These are phyloP conservation scores for Solanum aculeatissimum DNA, from an alignment of 305 asterid genomes.

Conservation along the genomic window DNA sequence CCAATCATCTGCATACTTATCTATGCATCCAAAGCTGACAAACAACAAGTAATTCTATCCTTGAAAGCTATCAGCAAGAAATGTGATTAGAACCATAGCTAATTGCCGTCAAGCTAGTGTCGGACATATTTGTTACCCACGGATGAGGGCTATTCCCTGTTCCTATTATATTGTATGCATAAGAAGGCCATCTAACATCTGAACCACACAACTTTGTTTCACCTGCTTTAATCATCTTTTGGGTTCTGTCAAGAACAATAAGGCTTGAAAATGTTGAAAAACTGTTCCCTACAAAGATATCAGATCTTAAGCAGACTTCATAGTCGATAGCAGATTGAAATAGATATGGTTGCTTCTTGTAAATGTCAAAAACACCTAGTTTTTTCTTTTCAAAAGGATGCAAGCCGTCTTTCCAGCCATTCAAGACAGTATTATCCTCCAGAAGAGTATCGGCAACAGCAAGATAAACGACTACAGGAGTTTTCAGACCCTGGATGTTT, in stretches of 20 bases:
- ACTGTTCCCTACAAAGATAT: conserved; percentile 82
- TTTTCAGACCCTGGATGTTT: conserved; percentile 38
- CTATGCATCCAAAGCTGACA: not conserved
- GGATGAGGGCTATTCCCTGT: conserved; percentile 31
- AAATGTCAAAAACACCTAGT: conserved; percentile 45
- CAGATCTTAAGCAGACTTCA: conserved; percentile 80
- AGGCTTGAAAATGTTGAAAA: conserved; percentile 91
- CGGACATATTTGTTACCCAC: conserved; percentile 58
- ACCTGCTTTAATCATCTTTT: conserved; percentile 39
- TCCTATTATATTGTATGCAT: conserved; percentile 52
- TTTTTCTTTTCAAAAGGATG: conserved; percentile 67
- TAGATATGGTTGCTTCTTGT: conserved; percentile 61
- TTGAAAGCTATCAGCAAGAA: conserved; percentile 28
- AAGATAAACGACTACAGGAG: conserved; percentile 46
- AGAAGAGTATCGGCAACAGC: conserved; percentile 90
- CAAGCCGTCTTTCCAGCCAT: conserved; percentile 65
- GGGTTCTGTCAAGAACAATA: conserved; percentile 80
- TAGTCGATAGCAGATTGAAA: conserved; percentile 85
- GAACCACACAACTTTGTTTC: conserved; percentile 13
- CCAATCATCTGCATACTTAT: not conserved
- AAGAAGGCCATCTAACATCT: conserved; percentile 24
- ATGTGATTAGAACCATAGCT: conserved; percentile 77
- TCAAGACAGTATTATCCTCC: conserved; percentile 48
- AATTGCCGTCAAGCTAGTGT: conserved; percentile 39
- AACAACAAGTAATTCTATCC: not conserved